These are phyloP conservation scores for Colletotrichum tofieldiae DNA, from an alignment of 2,329 filamentous ascomycete species.

Conservation along the genomic window DNA sequence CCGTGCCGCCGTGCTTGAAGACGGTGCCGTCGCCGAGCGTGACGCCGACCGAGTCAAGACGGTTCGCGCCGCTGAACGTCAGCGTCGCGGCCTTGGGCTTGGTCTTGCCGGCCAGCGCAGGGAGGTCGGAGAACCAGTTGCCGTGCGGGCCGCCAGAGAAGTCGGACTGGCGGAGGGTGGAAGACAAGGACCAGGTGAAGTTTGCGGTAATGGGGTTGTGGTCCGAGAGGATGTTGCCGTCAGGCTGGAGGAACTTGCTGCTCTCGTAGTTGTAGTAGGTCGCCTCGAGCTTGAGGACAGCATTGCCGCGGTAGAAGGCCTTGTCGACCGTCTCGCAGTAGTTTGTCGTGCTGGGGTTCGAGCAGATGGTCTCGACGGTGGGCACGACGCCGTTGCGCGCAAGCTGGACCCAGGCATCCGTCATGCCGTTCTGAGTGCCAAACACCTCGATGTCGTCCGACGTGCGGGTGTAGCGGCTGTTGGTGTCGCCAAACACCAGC, in stretches of 20 bases:
- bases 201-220: conserved; percentile 76
- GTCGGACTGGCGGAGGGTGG: conserved; percentile 59
- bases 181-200: conserved; percentile 61
- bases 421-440: conserved; percentile 65
- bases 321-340: conserved; percentile 79
- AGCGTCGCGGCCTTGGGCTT: conserved; percentile 56
- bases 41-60: conserved; percentile 67
- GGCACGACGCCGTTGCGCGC: conserved; percentile 64
- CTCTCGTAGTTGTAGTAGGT: conserved; percentile 70
- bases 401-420: conserved; percentile 73
- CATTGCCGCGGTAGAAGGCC: conserved; percentile 71
- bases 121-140: conserved; percentile 70
- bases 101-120: conserved; percentile 52
- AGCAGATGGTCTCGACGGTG: conserved; percentile 63
- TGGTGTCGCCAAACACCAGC: conserved; percentile 76
- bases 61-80: conserved; percentile 62
- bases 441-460: conserved; percentile 69
- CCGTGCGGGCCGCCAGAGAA: conserved; percentile 66
- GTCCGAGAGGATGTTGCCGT: conserved; percentile 73
- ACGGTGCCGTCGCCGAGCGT: conserved; percentile 64
- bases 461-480: conserved; percentile 74
- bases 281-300: conserved; percentile 63
- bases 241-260: conserved; percentile 68
- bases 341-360: conserved; percentile 69
- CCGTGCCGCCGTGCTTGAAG: conserved; percentile 68